Percentiles rank a stretch among this genome's conserved stretches.
Conservation (phyloP, 2,329 filamentous ascomycete species). For the Aspergillus flavus region DNA sequence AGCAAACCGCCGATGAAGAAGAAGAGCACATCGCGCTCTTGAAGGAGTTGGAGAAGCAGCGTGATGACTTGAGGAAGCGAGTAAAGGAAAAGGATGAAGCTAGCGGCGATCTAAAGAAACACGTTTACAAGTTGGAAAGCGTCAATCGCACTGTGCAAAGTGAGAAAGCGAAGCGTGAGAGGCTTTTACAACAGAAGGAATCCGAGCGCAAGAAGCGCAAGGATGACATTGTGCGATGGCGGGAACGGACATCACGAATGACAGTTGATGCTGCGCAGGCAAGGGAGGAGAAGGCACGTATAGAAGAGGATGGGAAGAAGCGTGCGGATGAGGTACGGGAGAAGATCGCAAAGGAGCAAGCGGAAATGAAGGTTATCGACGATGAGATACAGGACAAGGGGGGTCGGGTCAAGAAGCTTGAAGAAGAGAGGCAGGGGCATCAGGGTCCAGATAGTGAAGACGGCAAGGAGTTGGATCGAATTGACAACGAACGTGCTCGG, state of each 20-base stretch:
- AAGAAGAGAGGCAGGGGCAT: constrained; percentile 58
- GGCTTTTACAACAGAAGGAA: constrained; percentile 61
- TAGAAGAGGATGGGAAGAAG: constrained; percentile 44
- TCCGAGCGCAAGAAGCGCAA: constrained; percentile 62
- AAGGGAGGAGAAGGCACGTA: constrained; percentile 45
- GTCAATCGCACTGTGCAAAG: constrained; percentile 80
- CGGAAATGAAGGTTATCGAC: constrained; percentile 59
- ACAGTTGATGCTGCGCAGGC: constrained; percentile 50
- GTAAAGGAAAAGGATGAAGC: constrained; percentile 90
- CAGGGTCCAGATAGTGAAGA: constrained; percentile 53
- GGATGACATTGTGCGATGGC: constrained; percentile 62
- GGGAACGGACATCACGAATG: constrained; percentile 57
- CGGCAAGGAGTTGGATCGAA: constrained; percentile 53
- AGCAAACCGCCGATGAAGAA: constrained; percentile 68
- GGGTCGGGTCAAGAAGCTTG: constrained; percentile 62
- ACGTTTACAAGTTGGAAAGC: constrained; percentile 77
- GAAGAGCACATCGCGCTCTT: constrained; percentile 68
- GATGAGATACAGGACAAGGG: constrained; percentile 65
- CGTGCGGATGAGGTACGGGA: constrained; percentile 45
- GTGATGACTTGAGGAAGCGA: constrained; percentile 74
- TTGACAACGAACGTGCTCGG: constrained; percentile 51
- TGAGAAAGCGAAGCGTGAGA: constrained; percentile 76
- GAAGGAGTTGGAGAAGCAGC: constrained; percentile 72
- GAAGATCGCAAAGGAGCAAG: constrained; percentile 50
- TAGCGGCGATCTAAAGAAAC: constrained; percentile 79